Evolutionary conservation across 768 basidiomycete species (phyloP), one percentile per base, ranked within the genome.

Genomic region (Pisolithus microcarpus): DNA sequence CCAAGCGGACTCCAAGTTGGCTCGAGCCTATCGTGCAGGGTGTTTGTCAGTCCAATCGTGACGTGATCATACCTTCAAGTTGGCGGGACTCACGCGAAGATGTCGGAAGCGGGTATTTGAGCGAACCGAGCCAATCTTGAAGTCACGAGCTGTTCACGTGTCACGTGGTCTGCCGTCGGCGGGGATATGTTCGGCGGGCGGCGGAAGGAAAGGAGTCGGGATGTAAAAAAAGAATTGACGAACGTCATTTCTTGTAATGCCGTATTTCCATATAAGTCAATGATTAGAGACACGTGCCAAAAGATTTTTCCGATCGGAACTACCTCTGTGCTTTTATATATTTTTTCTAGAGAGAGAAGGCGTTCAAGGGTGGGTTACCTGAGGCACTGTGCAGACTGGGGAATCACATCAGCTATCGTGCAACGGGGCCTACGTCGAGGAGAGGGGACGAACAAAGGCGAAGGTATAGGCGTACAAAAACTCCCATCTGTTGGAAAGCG

Each of bases 401-500:
- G 16, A 40, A 21, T 19, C 39, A 26, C 7, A 40, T 65, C 13
- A 62, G 60, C 46, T 3, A 7, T 30, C 11, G 34, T 34, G 34
- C 34, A 34, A 34, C 11, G 11, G 34, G 11, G 1, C 36, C 26
- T n/a, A 44, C 24, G 10, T 28, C 39, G 51, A 43, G 46, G 43
- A 37, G 43, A 38, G 43, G 10, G 6, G 10, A 66, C 64, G 52
- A 49, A 65, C 64, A 54, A 54, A 62, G 62, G 38, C 58, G 60
- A 52, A 54, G 51, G 58, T 66, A 64, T 21, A 56, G 49, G 60
- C 60, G 64, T 44, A 53, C 62, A 52, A 62, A 64, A 58, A 57
- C 50, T 65, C 64, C 64, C 64, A 65, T 65, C 62, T 66, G 64
- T 64, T 66, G 64, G 64, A 62, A 57, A 61, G 50, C 36, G 56